Conservation (phyloP, 257 asterid species). For the Jasminum sambac region DNA sequence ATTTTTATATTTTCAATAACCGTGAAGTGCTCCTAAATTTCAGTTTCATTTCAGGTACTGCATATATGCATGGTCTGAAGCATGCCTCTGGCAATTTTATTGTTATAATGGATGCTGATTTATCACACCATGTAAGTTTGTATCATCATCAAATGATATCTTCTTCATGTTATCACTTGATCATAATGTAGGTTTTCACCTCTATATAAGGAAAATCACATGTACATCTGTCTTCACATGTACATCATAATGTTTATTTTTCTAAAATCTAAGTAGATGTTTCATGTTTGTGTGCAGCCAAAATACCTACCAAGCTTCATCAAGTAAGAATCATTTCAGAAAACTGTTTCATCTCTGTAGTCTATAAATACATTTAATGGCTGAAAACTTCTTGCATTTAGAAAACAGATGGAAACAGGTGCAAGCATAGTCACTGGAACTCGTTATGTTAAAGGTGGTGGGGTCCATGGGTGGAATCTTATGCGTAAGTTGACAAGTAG, state of each 20-base stretch:
- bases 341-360: constrained; percentile 14
- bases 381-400: constrained; percentile 37
- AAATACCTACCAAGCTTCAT: constrained; percentile 90
- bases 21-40: constrained; percentile 25
- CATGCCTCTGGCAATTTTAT: constrained; percentile 86
- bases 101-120: constrained; percentile 98
- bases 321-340: constrained; percentile 54
- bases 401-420: constrained; percentile 91
- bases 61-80: constrained; percentile 89
- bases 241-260: neutral
- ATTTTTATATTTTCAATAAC: constrained; percentile 12
- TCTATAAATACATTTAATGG: constrained; percentile 14
- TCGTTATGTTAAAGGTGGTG: constrained; percentile 88
- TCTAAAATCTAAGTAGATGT: constrained; percentile 11
- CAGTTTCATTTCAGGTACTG: constrained; percentile 70
- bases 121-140: constrained; percentile 91
- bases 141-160: constrained; percentile 12
- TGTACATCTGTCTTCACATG: neutral
- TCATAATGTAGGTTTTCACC: no score
- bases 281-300: constrained; percentile 58
- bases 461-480: constrained; percentile 96
- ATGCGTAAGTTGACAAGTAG: constrained; percentile 98
- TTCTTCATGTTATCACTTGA: constrained; percentile 6
- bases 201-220: no score
- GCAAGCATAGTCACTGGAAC: constrained; percentile 98